Evolutionary conservation across 495 filamentous ascomycete genomes (phyloP).

Genomic region (Penicillium fimorum): DNA sequence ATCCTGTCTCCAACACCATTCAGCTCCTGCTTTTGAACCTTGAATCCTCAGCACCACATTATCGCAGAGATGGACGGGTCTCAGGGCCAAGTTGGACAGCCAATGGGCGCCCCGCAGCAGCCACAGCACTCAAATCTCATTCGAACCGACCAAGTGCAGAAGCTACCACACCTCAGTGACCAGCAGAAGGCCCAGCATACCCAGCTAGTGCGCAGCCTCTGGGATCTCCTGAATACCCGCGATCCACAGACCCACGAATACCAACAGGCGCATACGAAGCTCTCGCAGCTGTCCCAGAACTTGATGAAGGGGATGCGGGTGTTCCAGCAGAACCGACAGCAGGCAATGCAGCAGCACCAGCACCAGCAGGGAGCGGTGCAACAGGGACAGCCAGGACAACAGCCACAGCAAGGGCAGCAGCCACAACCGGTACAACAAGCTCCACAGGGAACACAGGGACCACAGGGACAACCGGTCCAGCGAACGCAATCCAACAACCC

Average conservation of each 20-base stretch:
- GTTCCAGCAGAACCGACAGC: conserved; percentile 45
- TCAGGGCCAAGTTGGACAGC: conserved; percentile 34
- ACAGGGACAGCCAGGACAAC: conserved; percentile 11
- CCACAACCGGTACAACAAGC: conserved; percentile 25
- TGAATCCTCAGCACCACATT: conserved; percentile 2
- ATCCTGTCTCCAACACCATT: neutral
- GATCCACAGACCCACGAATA: conserved; percentile 56
- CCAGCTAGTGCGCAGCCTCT: conserved; percentile 58
- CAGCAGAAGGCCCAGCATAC: conserved; percentile 68
- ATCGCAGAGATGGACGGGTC: conserved; percentile 35
- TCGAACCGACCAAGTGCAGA: conserved; percentile 52
- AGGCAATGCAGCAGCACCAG: conserved; percentile 35
- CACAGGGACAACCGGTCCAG: conserved; percentile 30
- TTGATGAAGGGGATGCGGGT: conserved; percentile 57
- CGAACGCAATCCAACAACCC: conserved; percentile 43
- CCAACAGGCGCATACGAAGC: conserved; percentile 59
- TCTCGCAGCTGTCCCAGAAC: conserved; percentile 63
- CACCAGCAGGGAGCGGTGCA: conserved; percentile 14
- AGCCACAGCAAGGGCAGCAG: conserved; percentile 32
- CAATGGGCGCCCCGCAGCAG: conserved; percentile 33
- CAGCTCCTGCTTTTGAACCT: neutral
- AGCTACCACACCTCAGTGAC: conserved; percentile 50
- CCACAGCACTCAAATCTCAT: conserved; percentile 50
- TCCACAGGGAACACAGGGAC: neutral
- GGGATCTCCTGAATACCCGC: conserved; percentile 59